These are phyloP conservation scores for Coemansia erecta DNA, from an alignment of 192 early-diverging fungal genomes.

Conservation along the genomic window DNA sequence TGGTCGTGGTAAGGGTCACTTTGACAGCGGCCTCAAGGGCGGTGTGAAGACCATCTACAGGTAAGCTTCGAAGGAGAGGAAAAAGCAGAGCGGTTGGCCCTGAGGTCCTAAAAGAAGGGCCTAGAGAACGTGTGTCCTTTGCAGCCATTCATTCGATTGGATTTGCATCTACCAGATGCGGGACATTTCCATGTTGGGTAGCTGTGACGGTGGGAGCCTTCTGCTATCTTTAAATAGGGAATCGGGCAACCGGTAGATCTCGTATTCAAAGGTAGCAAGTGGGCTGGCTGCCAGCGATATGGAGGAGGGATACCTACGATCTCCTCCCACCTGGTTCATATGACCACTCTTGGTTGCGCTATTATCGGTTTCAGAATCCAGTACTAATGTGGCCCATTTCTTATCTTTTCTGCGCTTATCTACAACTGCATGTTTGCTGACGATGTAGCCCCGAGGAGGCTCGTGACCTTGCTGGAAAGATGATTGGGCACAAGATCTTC, in stretches of 20 bases:
- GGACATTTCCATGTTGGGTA: constrained; percentile 9
- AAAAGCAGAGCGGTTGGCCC: neutral
- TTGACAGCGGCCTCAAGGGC: constrained; percentile 93
- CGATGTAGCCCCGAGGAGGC: constrained; percentile 76
- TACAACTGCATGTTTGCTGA: neutral
- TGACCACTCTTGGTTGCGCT: neutral
- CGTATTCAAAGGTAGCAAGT: neutral
- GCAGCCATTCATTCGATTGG: neutral
- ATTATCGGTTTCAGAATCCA: no score
- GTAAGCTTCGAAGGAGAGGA: constrained; percentile 55
- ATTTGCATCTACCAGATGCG: constrained; percentile 10
- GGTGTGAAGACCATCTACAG: constrained; percentile 92
- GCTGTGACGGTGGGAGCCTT: neutral
- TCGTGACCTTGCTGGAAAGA: constrained; percentile 84
- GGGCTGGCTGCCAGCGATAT: neutral
- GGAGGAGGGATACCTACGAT: neutral
- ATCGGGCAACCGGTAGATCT: neutral
- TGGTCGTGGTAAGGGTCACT: constrained; percentile 97
- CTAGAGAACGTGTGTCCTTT: neutral
- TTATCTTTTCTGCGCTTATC: constrained; percentile 4
- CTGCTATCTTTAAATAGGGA: constrained; percentile 1
- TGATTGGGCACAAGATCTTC: constrained; percentile 96
- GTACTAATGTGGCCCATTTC: neutral
- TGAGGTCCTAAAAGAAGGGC: neutral
- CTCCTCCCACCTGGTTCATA: constrained; percentile 2